A percentile compares a stretch with the other conserved stretches of the same genome.
Conservation (phyloP, 139 green algal genomes). For the Marvania coccoides region DNA sequence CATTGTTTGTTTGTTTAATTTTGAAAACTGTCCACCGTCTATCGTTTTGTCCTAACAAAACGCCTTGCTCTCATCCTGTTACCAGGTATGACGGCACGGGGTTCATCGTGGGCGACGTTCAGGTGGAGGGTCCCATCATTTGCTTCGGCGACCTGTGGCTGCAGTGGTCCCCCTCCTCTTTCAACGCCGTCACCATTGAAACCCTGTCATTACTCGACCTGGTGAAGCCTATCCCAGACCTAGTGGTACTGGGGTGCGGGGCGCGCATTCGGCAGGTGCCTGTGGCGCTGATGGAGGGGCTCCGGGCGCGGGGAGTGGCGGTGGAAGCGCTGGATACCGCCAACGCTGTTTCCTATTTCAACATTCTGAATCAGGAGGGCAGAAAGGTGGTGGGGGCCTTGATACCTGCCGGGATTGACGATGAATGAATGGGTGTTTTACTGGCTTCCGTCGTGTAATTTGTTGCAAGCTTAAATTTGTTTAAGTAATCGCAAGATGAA, state of each 20-base stretch:
- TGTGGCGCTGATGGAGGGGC: background rate
- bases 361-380: constrained; percentile 71
- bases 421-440: no score
- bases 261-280: background rate
- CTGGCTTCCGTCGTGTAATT: no score
- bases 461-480: no score
- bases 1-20: no score
- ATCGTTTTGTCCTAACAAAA: no score
- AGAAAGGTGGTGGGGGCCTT: constrained; percentile 53
- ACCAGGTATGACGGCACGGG: constrained; percentile 16
- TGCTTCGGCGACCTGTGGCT: constrained; percentile 11
- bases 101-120: constrained; percentile 35
- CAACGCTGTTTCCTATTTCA: constrained; percentile 66
- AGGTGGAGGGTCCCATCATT: constrained; percentile 17
- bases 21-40: no score
- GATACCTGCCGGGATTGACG: constrained; percentile 24
- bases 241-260: constrained; percentile 17
- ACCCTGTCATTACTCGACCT: constrained; percentile 22
- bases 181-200: constrained; percentile 9
- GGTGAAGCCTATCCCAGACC: constrained; percentile 14
- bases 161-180: background rate
- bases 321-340: constrained; percentile 56
- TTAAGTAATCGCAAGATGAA: no score
- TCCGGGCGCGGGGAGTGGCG: constrained; percentile 31
- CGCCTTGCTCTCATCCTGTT: background rate